Evolutionary conservation across 805 yeast species (phyloP).

Genomic region (Ogataea dorogensis): DNA sequence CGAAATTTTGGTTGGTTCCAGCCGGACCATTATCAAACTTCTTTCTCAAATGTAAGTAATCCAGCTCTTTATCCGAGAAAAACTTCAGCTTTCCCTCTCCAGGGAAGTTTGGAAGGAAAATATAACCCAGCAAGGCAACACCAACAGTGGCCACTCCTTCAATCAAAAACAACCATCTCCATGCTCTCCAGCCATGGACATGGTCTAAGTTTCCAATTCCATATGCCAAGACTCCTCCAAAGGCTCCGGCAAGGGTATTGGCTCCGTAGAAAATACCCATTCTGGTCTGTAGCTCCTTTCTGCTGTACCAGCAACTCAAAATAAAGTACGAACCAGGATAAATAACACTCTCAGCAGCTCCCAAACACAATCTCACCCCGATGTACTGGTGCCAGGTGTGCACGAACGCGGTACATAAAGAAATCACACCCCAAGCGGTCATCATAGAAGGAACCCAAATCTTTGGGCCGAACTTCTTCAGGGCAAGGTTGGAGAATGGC

Average conservation of each 20-base stretch:
- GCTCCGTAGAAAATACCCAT: constrained; percentile 39
- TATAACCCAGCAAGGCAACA: constrained; percentile 31
- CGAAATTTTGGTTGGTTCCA: constrained; percentile 15
- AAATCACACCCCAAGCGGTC: constrained; percentile 39
- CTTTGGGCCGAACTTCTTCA: constrained; percentile 40
- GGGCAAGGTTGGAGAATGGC: constrained; percentile 36
- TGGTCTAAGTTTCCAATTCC: constrained; percentile 36
- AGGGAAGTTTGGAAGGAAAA: constrained; percentile 37
- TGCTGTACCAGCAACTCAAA: constrained; percentile 39
- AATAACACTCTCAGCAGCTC: constrained; percentile 43
- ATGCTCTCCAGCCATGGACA: constrained; percentile 39
- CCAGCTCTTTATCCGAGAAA: constrained; percentile 14
- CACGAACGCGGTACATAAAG: constrained; percentile 36
- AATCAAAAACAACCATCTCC: constrained; percentile 52
- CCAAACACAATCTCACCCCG: constrained; percentile 38
- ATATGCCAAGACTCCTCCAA: constrained; percentile 40
- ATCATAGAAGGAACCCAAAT: constrained; percentile 36
- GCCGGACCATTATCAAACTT: constrained; percentile 18
- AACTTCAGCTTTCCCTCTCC: constrained; percentile 16
- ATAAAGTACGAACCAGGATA: constrained; percentile 41
- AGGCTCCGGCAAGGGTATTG: constrained; percentile 35
- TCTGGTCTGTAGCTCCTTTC: constrained; percentile 38
- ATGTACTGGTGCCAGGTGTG: constrained; percentile 23
- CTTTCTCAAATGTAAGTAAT: constrained; percentile 14
- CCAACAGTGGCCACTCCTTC: constrained; percentile 44